Conservation (phyloP, 140 eudicot species). For the Anethum foeniculum region DNA sequence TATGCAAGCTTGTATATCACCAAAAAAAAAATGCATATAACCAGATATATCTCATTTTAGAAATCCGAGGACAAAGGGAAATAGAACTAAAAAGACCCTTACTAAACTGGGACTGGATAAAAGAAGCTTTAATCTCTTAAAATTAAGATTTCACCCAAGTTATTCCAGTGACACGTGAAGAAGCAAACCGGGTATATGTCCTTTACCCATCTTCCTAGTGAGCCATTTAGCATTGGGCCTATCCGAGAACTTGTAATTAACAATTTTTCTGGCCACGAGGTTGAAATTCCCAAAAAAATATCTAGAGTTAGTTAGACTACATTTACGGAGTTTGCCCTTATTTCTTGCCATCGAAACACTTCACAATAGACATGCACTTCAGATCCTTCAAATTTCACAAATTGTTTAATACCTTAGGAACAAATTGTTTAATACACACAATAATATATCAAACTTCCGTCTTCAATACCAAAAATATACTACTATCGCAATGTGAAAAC, state of each 20-base stretch:
- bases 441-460: background rate
- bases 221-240: too few species aligned
- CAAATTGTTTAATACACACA: too few species aligned
- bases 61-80: background rate
- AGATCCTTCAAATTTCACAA: too few species aligned
- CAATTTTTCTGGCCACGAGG: too few species aligned
- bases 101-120: background rate
- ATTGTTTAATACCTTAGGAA: too few species aligned
- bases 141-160: background rate
- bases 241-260: too few species aligned
- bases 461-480: background rate
- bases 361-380: too few species aligned
- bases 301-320: too few species aligned
- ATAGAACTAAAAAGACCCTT: background rate
- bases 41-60: background rate
- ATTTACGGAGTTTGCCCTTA: too few species aligned
- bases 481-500: background rate
- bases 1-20: background rate
- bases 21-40: background rate
- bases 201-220: too few species aligned
- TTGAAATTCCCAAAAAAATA: too few species aligned
- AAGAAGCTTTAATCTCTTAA: background rate
- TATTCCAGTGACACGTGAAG: background rate
- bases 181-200: background rate
- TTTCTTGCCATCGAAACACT: too few species aligned